phyloP scores from a whole-genome alignment of 257 asterid genomes.

The Nicotiana tabacum region DNA sequence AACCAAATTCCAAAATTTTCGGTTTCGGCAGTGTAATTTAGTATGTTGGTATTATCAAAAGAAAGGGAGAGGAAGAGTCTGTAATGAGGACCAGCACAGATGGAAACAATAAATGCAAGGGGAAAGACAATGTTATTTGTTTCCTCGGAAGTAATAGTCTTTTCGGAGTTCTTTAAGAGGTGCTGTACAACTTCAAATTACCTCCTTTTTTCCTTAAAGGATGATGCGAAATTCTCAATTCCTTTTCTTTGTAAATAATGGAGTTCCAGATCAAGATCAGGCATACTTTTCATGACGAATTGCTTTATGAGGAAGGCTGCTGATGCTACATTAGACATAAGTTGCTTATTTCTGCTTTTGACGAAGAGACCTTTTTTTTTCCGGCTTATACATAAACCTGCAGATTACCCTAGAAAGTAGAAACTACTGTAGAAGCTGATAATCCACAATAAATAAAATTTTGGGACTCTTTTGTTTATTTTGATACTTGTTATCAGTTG shows the following conservation, averaged over 20 bases:
- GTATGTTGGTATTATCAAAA: no score
- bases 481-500: background rate
- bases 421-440: background rate
- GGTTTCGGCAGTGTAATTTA: no score
- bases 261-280: background rate
- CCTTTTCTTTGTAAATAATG: background rate
- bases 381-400: background rate
- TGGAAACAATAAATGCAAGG: background rate
- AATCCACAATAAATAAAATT: background rate
- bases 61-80: no score
- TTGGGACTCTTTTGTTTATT: background rate
- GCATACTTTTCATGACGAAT: background rate
- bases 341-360: background rate
- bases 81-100: background rate
- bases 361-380: background rate
- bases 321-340: background rate
- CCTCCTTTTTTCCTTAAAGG: background rate
- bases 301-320: background rate
- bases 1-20: no score
- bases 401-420: background rate
- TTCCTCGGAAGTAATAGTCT: background rate
- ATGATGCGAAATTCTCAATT: background rate
- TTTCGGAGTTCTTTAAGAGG: background rate
- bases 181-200: background rate
- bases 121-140: background rate